Evolutionary conservation across 169 alveolate genomes (phyloP).

Genomic region (Eimeria falciformis): DNA sequence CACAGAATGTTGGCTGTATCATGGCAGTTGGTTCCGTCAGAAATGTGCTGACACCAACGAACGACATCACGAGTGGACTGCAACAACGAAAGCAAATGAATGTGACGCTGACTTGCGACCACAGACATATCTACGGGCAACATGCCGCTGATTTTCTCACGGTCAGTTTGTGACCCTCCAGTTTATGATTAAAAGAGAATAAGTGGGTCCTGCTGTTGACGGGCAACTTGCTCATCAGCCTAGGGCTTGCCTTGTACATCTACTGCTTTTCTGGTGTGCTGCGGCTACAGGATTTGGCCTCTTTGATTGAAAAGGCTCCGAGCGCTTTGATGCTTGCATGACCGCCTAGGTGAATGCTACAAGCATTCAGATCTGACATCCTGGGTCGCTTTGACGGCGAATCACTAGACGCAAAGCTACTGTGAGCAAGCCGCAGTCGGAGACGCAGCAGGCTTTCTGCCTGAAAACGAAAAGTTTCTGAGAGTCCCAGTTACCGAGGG

Average conservation of each 20-base stretch:
- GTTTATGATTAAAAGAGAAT: not conserved
- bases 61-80: conserved; percentile 38
- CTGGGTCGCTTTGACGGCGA: too few species aligned
- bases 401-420: too few species aligned
- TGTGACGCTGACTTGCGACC: conserved; percentile 93
- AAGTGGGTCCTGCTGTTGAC: not conserved
- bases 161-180: conserved; percentile 37
- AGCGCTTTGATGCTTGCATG: not conserved
- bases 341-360: not conserved
- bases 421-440: too few species aligned
- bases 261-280: not conserved
- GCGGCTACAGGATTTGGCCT: conserved; percentile 15
- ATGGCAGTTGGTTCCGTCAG: conserved; percentile 90
- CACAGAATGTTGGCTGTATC: conserved; percentile 90
- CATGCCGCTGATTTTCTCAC: conserved; percentile 91
- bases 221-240: not conserved
- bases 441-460: too few species aligned
- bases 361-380: too few species aligned
- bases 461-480: not conserved
- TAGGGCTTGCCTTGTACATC: not conserved
- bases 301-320: conserved; percentile 26
- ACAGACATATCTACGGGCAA: conserved; percentile 94
- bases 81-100: conserved; percentile 84
- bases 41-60: conserved; percentile 79
- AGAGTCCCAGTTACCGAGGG: not conserved